phyloP scores from a whole-genome alignment of 2,329 filamentous ascomycete species.

The Penicillium sp. region DNA sequence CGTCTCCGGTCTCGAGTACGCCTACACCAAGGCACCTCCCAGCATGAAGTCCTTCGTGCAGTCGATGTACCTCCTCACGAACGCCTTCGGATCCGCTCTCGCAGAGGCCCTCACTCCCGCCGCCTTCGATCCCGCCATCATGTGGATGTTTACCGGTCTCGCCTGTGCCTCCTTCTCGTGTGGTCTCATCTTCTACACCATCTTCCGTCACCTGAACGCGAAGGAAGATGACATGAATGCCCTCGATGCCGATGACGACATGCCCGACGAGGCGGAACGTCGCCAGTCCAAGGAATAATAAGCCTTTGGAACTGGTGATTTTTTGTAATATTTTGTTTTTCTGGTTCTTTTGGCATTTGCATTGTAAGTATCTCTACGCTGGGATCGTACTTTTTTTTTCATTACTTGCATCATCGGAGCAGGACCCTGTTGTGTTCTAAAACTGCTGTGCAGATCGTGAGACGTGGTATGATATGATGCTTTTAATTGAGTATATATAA shows the following conservation, averaged over 20 bases:
- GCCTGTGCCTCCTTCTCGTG: slow-evolving; percentile 49
- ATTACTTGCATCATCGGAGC: slow-evolving; percentile 7
- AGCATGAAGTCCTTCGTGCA: slow-evolving; percentile 65
- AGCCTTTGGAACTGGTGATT: neutral
- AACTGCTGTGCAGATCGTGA: slow-evolving; percentile 22
- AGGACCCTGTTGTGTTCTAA: slow-evolving; percentile 10
- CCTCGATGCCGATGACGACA: slow-evolving; percentile 40
- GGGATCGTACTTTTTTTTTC: neutral
- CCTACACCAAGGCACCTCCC: slow-evolving; percentile 69
- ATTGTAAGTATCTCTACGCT: neutral
- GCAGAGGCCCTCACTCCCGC: slow-evolving; percentile 61
- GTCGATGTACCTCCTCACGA: slow-evolving; percentile 58
- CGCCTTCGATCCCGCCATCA: slow-evolving; percentile 61
- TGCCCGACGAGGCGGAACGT: slow-evolving; percentile 19
- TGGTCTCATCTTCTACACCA: slow-evolving; percentile 54
- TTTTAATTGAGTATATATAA: slow-evolving; percentile 12
- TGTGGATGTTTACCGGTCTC: slow-evolving; percentile 66
- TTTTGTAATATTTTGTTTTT: neutral
- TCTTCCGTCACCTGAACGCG: slow-evolving; percentile 50
- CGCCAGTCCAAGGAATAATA: slow-evolving; percentile 13
- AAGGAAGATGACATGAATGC: slow-evolving; percentile 53
- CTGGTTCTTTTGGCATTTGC: neutral
- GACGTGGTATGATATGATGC: slow-evolving; percentile 15
- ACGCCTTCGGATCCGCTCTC: slow-evolving; percentile 58
- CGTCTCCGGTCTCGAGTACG: slow-evolving; percentile 69